Base-by-base conservation (phyloP, 225 moss, liverwort and hornwort species). In the Sphagnum contortum region DNA sequence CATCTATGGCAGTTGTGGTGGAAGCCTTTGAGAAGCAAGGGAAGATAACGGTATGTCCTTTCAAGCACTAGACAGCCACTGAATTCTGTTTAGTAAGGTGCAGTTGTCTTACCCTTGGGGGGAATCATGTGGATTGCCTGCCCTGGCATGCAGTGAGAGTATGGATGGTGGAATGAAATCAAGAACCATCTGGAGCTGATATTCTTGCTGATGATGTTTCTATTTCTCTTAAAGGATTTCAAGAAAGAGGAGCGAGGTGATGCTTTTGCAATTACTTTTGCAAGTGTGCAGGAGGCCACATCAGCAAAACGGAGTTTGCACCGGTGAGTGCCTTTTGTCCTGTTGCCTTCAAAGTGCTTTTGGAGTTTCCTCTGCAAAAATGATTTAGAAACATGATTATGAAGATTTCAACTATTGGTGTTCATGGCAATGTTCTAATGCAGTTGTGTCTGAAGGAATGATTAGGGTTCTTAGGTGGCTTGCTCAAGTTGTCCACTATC, bases 21-120 rank as follows among this genome's bases (percentile, higher is more conserved):
- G 91, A 83, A 80, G 88, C 89, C 68, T 94, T 94, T 75, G 94
- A 94, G 75, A 94, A 88, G 77, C 91, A 89, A 78, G 94, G 94
- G 55, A 91, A 91, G 67, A 85, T 94, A 60, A 81, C 76, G 75
- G 94, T 94, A 75, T 61, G 82, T 65, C 29, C 29, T 29, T 9
- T 9, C 50, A 48, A 3, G 4, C 9, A 51, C 48, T 54, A 2
- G 4, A 50, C 1, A 45, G 11, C 29, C 55, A 12, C 8, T 46
- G 6, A 55, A n/a, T 48, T 14, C 54, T 13, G 5, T 49, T 6
- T 56, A 49, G 7, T n/a, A 4, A 45, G 46, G 61, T 52, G 62
- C 62, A 6, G 47, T 62, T 59, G 4, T 5, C 29, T 29, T 29
- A 29, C 29, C 1, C 29, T 29, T 29, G 29, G 29, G 29, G 29